Evolutionary conservation across 2,329 filamentous ascomycete genomes (phyloP), one percentile per base, ranked within the genome.

Genomic region (Penicillium griseofulvum): DNA sequence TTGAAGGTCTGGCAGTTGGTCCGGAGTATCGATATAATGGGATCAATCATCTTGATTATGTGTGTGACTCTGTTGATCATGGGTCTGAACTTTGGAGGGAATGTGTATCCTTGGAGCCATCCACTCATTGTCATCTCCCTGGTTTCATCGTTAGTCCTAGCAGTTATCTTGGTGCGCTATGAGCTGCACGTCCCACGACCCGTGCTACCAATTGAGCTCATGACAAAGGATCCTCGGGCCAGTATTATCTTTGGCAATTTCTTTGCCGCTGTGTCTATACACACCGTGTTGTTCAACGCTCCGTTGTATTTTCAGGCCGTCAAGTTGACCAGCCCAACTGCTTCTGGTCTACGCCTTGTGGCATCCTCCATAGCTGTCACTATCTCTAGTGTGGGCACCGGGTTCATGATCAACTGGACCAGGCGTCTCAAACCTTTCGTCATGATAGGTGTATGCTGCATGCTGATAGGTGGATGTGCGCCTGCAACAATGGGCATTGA

Each of bases 281-380:
- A 81, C 57, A 80, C 79, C 3, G 83, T 88, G 60, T 75, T 89
- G 16, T 89, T 90, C 73, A 87, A 87, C 65, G 84, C 84, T 6
- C 89, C 89, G 0, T 77, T 92, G 8, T 92, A 87, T 76, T 91
- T 90, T 74, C 88, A 90, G 68, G 87, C 86, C 36, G 87, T 90
- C 26, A 84, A 89, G 45, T 80, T 88, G 49, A 85, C 87, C 55
- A 82, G 80, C 6, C 86, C 89, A 16, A 90, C 88, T 0, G 77
- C 80, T 24, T 90, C 88, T 0, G 89, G 89, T n/a, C 81, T 91
- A 28, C 83, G 86, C 41, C 85, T 92, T 50, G 80, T 89, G 19
- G 76, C 86, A 7, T 85, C 87, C 5, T 84, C 85, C 0, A 62
- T 85, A 26, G 81, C 81, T 2, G 73, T 83, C 28, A 85, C 84